Evolutionary conservation across 371 early-diverging fungal genomes (phyloP), one percentile per base, ranked within the genome.

Genomic region (Mucor ambiguus): DNA sequence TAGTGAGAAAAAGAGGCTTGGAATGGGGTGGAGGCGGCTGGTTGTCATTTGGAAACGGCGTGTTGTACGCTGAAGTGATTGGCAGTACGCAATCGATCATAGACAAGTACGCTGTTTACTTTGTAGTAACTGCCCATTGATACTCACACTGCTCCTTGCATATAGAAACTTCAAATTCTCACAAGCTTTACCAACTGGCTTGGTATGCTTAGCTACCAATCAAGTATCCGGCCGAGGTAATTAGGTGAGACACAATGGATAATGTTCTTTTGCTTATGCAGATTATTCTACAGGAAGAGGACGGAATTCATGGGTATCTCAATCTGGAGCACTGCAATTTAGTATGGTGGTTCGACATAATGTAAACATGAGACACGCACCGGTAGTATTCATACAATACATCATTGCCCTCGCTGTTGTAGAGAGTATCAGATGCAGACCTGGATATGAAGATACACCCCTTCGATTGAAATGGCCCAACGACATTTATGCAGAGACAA

Each of bases 381-480:
- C 92, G 0, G 90, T 87, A 0, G 88, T 96, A 0, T 93, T 96
- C 73, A 76, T 97, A 18, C 97, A 97, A 82, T 96, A 96, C 70
- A 65, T 97, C 9, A 82, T 91, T 37, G 92, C 90, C 0, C 69
- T 97, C 38, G 90, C 96, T 9, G 85, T 93, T 1, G 92, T 93
- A 0, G 91, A 95, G 66, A 91, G 93, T 22, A 78, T 98, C 12
- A 77, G 86, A 56, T 57, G 79, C 3, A 79, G 82, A 60, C 82
- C 87, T 3, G 95, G 93, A 7, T 95, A 92, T 74, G 89, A 89
- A 71, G 77, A 89, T 16, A 69, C 95, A 5, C 93, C 94, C 0
- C 70, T 98, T 58, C 84, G 85, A 38, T 75, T 98, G 37, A 98
- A 98, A 74, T 98, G 98, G 98, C 98, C 98, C 16, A 98, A 97